Evolutionary conservation across 345 rosid genomes (phyloP).

Genomic region (Rubroshorea leprosula): DNA sequence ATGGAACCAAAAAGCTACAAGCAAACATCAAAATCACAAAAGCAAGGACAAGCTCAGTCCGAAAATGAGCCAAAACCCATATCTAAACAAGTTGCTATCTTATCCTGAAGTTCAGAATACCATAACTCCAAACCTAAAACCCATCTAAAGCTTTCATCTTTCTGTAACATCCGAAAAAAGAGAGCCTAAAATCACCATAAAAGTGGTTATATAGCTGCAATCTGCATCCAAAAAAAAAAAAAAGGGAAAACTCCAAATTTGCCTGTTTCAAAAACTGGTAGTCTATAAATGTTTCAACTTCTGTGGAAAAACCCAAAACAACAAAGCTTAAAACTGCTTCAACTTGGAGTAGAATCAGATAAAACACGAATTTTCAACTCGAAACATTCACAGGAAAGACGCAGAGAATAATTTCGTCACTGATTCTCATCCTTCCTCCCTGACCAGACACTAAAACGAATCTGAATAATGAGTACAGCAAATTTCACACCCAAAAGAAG

Average conservation of each 20-base stretch:
- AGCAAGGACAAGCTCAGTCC: conserved; percentile 15
- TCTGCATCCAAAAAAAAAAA: too few species aligned
- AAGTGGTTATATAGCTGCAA: too few species aligned
- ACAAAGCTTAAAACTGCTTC: conserved; percentile 5
- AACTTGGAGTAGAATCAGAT: not conserved
- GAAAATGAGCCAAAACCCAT: conserved; percentile 3
- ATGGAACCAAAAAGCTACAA: conserved; percentile 24
- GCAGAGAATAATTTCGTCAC: conserved; percentile 33
- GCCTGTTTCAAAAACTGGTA: too few species aligned
- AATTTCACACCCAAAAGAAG: too few species aligned
- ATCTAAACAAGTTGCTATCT: not conserved
- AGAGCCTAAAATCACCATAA: too few species aligned
- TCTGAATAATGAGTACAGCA: too few species aligned
- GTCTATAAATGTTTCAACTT: not conserved
- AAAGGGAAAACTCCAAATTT: too few species aligned
- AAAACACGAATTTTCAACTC: conserved; percentile 19
- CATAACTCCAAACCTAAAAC: conserved; percentile 3
- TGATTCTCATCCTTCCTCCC: conserved; percentile 23
- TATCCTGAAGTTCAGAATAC: conserved; percentile 11
- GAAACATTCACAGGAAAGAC: conserved; percentile 50
- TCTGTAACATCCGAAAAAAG: conserved; percentile 16
- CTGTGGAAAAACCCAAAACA: conserved; percentile 7
- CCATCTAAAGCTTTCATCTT: conserved; percentile 5
- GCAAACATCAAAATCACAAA: conserved; percentile 21
- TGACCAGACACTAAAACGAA: too few species aligned